Evolutionary conservation across 805 yeast genomes (phyloP).

Genomic region (Starmera dryadoides): DNA sequence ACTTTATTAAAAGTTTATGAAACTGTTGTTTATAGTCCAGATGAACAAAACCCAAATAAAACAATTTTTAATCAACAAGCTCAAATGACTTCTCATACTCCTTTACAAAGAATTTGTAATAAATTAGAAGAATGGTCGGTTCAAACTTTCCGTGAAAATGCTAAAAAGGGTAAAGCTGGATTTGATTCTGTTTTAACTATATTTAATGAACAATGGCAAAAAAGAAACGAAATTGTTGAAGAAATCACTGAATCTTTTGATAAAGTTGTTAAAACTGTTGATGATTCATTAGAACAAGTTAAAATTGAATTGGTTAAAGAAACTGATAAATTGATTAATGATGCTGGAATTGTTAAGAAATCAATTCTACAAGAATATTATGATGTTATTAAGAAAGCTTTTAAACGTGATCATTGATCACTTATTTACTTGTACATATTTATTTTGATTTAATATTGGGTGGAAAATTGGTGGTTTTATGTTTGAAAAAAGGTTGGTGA

Average conservation of each 20-base stretch:
- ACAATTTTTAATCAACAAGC: slow-evolving; percentile 80
- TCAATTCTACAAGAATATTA: slow-evolving; percentile 15
- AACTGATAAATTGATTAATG: slow-evolving; percentile 21
- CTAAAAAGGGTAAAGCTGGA: slow-evolving; percentile 72
- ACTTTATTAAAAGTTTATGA: slow-evolving; percentile 75
- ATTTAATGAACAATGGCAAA: slow-evolving; percentile 31
- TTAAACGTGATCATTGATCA: slow-evolving; percentile 6
- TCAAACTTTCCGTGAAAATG: slow-evolving; percentile 83
- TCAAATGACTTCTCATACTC: slow-evolving; percentile 78
- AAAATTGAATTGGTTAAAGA: slow-evolving; percentile 43
- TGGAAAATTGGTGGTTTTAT: no score
- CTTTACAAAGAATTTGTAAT: slow-evolving; percentile 62
- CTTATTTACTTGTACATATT: background rate
- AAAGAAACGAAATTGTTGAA: slow-evolving; percentile 21
- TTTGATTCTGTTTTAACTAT: slow-evolving; percentile 71
- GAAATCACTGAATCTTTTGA: slow-evolving; percentile 14
- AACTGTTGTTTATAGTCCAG: slow-evolving; percentile 77
- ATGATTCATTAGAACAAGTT: slow-evolving; percentile 33
- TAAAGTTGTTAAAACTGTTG: slow-evolving; percentile 24
- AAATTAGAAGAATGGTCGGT: slow-evolving; percentile 90
- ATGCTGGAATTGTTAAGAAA: slow-evolving; percentile 19
- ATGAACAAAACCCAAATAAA: slow-evolving; percentile 40
- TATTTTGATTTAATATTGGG: no score
- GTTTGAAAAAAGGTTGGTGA: no score
- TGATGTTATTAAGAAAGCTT: slow-evolving; percentile 17